Evolutionary conservation across 2,329 filamentous ascomycete genomes (phyloP).

Genomic region (Hypoxylon sp.): DNA sequence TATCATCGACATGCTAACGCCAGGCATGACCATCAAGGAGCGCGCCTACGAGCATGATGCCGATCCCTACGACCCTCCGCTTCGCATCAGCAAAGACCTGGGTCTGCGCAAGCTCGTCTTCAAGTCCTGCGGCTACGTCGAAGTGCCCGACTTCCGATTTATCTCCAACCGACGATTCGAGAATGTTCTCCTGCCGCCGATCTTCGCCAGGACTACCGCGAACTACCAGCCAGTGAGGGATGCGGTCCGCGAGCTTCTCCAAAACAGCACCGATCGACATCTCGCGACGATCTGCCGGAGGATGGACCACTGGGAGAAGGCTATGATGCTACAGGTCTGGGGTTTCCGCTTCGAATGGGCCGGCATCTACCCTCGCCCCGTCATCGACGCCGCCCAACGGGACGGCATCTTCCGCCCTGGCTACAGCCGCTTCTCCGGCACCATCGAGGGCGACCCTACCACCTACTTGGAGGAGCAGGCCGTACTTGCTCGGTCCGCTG

Average conservation of each 20-base stretch:
- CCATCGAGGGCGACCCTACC: conserved; percentile 41
- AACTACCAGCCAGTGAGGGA: not conserved
- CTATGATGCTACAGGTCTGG: conserved; percentile 53
- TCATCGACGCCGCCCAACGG: conserved; percentile 53
- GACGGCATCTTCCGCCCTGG: conserved; percentile 59
- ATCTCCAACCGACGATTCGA: conserved; percentile 49
- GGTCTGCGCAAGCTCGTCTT: conserved; percentile 63
- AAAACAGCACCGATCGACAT: conserved; percentile 56
- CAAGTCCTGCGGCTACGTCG: conserved; percentile 74
- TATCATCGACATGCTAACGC: conserved; percentile 61
- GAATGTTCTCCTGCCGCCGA: not conserved
- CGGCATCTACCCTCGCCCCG: conserved; percentile 53
- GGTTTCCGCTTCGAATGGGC: conserved; percentile 59
- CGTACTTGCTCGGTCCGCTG: not conserved
- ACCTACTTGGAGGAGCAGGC: not conserved
- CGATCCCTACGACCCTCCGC: not conserved
- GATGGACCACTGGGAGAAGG: conserved; percentile 52
- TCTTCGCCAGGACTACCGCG: not conserved
- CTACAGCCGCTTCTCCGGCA: conserved; percentile 60
- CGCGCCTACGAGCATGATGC: conserved; percentile 22
- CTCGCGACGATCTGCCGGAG: conserved; percentile 56
- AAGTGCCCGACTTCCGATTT: conserved; percentile 55
- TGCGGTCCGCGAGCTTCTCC: conserved; percentile 50
- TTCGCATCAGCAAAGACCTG: conserved; percentile 27
- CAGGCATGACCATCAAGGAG: conserved; percentile 54